Evolutionary conservation across 768 basidiomycete species (phyloP), one percentile per base, ranked within the genome.

Genomic region (Kwoniella newhampshirensis): DNA sequence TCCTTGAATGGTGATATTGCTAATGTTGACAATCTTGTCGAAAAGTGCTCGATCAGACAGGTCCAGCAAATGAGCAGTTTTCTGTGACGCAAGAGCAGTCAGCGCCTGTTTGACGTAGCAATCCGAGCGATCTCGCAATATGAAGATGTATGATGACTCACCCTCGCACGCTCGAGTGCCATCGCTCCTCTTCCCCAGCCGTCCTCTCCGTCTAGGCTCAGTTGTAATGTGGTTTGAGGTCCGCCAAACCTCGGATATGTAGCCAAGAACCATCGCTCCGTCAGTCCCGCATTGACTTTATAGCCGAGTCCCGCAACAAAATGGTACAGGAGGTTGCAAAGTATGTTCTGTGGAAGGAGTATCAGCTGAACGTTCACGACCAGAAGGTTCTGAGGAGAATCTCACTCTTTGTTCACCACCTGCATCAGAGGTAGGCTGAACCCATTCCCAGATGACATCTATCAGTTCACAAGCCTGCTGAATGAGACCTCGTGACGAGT

Each of bases 351-450:
- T 2, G 9, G 23, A 21, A 55, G 23, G 42, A 45, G 5, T 15
- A 36, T 15, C 26, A 21, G 44, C 12, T 26, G 11, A 4, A 3
- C 35, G 6, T 32, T 13, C 23, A 17, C 43, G 7, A n/a, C 40
- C n/a, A n/a, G n/a, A n/a, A n/a, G n/a, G n/a, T n/a, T n/a, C 21
- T 17, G 17, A 30, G 8, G n/a, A 4, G 3, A 23, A n/a, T n/a
- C 55, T 52, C 25, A 63, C 62, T n/a, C 54, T 40, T 26, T 59
- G 62, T 56, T 63, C 62, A 9, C 62, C 57, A 7, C 57, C 57
- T 35, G 13, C 25, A 40, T 63, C 62, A 18, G 25, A 27, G 3
- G 57, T 63, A 4, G 4, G 27, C 15, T 55, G 35, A 1, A 54
- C 62, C 62, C 62, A 63, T 28, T 23, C 28, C 53, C 52, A 59